Conservation (phyloP, 2,329 filamentous ascomycete genomes). For the Epichloe aotearoae region DNA sequence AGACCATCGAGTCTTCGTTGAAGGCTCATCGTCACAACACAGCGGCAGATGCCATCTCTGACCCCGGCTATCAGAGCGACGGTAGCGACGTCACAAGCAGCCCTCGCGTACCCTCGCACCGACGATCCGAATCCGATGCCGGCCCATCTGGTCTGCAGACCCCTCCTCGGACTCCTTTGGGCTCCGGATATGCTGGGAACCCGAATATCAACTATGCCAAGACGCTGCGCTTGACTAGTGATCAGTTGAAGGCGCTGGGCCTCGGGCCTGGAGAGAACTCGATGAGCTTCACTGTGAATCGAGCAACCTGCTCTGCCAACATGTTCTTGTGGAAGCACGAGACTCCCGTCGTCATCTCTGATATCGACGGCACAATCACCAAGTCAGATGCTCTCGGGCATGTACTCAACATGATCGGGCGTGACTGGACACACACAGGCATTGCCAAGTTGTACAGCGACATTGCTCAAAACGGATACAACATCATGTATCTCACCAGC, state of each 20-base stretch:
- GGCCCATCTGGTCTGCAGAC: slow-evolving; percentile 43
- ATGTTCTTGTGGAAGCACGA: slow-evolving; percentile 93
- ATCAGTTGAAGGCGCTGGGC: slow-evolving; percentile 77
- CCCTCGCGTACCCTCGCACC: slow-evolving; percentile 34
- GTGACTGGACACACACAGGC: slow-evolving; percentile 94
- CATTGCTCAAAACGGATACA: slow-evolving; percentile 90
- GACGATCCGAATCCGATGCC: slow-evolving; percentile 54
- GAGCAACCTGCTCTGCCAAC: slow-evolving; percentile 77
- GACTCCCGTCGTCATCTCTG: slow-evolving; percentile 89
- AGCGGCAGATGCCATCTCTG: slow-evolving; percentile 70
- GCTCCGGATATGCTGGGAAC: slow-evolving; percentile 49
- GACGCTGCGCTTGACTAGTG: slow-evolving; percentile 85
- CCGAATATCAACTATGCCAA: slow-evolving; percentile 87
- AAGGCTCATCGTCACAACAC: slow-evolving; percentile 34
- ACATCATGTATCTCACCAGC: slow-evolving; percentile 95
- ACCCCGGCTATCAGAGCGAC: slow-evolving; percentile 92
- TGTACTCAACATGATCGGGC: slow-evolving; percentile 88
- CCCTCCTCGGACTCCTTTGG: slow-evolving; percentile 57
- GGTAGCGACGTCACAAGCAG: slow-evolving; percentile 49
- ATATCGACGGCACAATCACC: slow-evolving; percentile 97
- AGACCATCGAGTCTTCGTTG: slow-evolving; percentile 38
- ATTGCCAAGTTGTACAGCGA: slow-evolving; percentile 97
- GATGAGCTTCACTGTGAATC: slow-evolving; percentile 94
- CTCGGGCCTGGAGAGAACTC: slow-evolving; percentile 77
- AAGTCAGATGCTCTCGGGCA: slow-evolving; percentile 94